phyloP scores from a whole-genome alignment of 2,329 filamentous ascomycete genomes.

The Fusarium miscanthi region DNA sequence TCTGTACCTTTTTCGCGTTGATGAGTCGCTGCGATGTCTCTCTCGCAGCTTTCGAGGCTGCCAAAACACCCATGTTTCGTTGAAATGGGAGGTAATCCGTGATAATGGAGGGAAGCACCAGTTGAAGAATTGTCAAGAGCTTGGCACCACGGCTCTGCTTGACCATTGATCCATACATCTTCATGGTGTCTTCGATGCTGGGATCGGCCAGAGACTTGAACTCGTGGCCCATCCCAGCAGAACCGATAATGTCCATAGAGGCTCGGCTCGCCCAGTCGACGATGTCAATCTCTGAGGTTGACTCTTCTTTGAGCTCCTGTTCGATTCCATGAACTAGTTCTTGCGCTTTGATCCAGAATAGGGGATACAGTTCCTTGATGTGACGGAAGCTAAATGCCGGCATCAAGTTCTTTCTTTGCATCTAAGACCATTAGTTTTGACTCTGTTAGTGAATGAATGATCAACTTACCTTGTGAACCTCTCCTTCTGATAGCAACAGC shows the following conservation, averaged over 20 bases:
- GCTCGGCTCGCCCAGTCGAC: slow-evolving; percentile 34
- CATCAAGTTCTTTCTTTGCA: slow-evolving; percentile 36
- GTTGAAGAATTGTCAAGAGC: slow-evolving; percentile 19
- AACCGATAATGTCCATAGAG: slow-evolving; percentile 52
- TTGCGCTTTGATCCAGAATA: slow-evolving; percentile 30
- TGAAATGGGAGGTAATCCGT: slow-evolving; percentile 32
- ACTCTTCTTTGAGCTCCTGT: not conserved
- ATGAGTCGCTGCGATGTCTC: slow-evolving; percentile 48
- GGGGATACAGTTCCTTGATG: slow-evolving; percentile 30
- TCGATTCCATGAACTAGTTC: slow-evolving; percentile 11
- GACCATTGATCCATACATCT: slow-evolving; percentile 42
- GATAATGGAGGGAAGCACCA: slow-evolving; percentile 24
- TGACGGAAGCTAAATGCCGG: slow-evolving; percentile 37
- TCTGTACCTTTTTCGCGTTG: slow-evolving; percentile 43
- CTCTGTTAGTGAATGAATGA: too few species aligned
- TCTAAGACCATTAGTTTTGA: not conserved
- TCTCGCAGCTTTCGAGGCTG: slow-evolving; percentile 21
- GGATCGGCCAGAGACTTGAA: slow-evolving; percentile 49
- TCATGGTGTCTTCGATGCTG: slow-evolving; percentile 47
- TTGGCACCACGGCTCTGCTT: slow-evolving; percentile 42
- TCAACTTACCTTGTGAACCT: slow-evolving; percentile 12
- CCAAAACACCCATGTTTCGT: slow-evolving; percentile 28
- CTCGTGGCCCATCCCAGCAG: slow-evolving; percentile 50
- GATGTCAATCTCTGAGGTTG: slow-evolving; percentile 7
- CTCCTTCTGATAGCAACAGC: slow-evolving; percentile 12